A percentile compares a stretch with the other conserved stretches of the same genome.
phyloP scores from a whole-genome alignment of 371 early-diverging fungal genomes.

The Aphelidium insulamus region DNA sequence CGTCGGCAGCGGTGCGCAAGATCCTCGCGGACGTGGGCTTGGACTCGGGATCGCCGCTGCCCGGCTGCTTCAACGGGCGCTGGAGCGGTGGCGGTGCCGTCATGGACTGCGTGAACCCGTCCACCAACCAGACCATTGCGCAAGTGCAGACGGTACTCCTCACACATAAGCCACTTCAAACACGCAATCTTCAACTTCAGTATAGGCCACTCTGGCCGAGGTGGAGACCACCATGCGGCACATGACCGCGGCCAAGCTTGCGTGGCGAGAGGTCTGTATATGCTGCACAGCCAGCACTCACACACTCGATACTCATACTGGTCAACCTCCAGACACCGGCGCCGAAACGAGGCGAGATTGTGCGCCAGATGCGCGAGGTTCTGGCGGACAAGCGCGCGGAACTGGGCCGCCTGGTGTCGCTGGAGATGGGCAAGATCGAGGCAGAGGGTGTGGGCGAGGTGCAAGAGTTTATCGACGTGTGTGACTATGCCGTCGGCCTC shows the following conservation, averaged over 20 bases:
- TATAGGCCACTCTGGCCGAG: conserved; percentile 21
- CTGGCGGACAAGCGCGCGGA: conserved; percentile 45
- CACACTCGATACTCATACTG: neutral
- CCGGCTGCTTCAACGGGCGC: conserved; percentile 71
- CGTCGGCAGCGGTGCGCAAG: too few relatives aligned
- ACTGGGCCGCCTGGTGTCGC: conserved; percentile 59
- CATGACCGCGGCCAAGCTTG: conserved; percentile 33
- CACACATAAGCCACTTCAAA: neutral
- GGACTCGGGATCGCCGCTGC: conserved; percentile 33
- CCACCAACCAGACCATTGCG: conserved; percentile 67
- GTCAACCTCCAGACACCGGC: conserved; percentile 31
- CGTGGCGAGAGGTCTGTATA: conserved; percentile 35
- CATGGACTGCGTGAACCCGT: conserved; percentile 57
- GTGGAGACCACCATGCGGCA: conserved; percentile 24
- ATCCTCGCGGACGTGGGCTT: too few relatives aligned
- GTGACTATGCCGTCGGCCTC: conserved; percentile 80
- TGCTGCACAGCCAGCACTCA: neutral
- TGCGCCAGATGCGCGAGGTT: conserved; percentile 77
- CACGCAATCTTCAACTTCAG: neutral
- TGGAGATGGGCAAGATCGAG: conserved; percentile 91
- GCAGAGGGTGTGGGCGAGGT: conserved; percentile 90
- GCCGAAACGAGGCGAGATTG: conserved; percentile 76
- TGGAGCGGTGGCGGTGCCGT: conserved; percentile 64
- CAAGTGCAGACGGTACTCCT: conserved; percentile 41
- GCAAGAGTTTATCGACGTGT: conserved; percentile 91